Evolutionary conservation across 148 eudicot genomes (phyloP), one percentile per base, ranked within the genome.

Genomic region (Hydrangea macrophylla): DNA sequence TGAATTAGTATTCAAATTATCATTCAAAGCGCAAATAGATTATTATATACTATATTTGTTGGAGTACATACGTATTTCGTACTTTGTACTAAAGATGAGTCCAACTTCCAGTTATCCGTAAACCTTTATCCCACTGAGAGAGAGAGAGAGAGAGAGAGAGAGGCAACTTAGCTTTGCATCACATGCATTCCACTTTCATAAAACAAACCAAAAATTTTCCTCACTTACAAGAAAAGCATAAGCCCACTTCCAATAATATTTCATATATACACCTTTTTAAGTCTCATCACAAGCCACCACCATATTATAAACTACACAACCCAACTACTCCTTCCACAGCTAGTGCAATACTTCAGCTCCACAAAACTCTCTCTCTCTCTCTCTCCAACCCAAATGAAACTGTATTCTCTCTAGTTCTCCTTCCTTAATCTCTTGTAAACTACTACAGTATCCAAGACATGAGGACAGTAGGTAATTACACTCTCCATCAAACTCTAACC

Each of bases 161-260:
- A 60, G 51, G 42, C 70, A 82, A 53, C 60, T 64, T 66, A 67
- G 55, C 92, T 88, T 91, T 91, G 76, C 81, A 66, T 86, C 95
- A 88, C 97, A 88, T 88, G 95, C 88, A 79, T 76, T 78, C 84
- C 85, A 84, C 90, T 86, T 86, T 85, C 73, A 44, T 55, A 77
- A 62, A 80, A 85, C 70, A 80, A 83, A 73, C 83, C 71, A 73
- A 75, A 68, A 65, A 2, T 73, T 83, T 79, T 79, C 73, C 83
- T 72, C 83, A 33, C 73, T 71, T 28, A 83, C 97, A 92, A 83
- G 97, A 65, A 88, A 92, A 88, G 97, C 88, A 92, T 86, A 89
- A 75, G 61, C 75, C 68, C 72, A 65, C 37, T 71, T 66, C 77
- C 40, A 65, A 25, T 75, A 70, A 53, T 36, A 64, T 75, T 65